Evolutionary conservation across 306 rosid species (phyloP), one percentile per base, ranked within the genome.

Genomic region (Medicago lupulina): DNA sequence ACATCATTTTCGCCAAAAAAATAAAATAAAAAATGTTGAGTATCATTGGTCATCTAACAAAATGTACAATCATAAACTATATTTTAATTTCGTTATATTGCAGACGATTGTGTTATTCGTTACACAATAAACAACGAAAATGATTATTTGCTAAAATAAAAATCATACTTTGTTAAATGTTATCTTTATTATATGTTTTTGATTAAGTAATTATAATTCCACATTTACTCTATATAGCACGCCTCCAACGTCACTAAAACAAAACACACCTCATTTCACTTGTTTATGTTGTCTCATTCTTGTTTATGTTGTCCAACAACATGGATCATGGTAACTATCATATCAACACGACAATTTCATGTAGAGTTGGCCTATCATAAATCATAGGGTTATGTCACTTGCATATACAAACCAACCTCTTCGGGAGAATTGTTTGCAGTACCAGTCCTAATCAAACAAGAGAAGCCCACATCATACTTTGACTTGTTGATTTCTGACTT

Each of bases 331-430:
- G 57, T 10, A 17, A 79, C 49, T 16, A 78, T 49, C 47, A 1
- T 38, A 9, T 51, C 39, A 78, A 15, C 6, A 55, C 34, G 49
- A 75, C 19, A 61, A 50, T 8, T 53, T 51, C 76, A 74, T 67
- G 58, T 39, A 67, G 63, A 60, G 72, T 58, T 74, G 80, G 59
- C 46, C 76, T 67, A 46, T 36, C 50, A 46, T 57, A 80, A 50
- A 54, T 28, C 59, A 64, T 21, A 8, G 46, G 50, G 28, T 9
- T 64, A 34, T 34, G 38, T 67, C 80, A 54, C 39, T 67, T 77
- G 16, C 54, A 49, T 15, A 15, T 43, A 13, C 58, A 36, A 23
- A 65, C 57, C 39, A 51, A 31, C 19, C 61, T 64, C 39, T 40
- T n/a, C 25, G 9, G 40, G 34, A 63, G 47, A 49, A 9, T 71